Evolutionary conservation across 495 filamentous ascomycete genomes (phyloP).

Genomic region (Penicillium psychrofluorescens): DNA sequence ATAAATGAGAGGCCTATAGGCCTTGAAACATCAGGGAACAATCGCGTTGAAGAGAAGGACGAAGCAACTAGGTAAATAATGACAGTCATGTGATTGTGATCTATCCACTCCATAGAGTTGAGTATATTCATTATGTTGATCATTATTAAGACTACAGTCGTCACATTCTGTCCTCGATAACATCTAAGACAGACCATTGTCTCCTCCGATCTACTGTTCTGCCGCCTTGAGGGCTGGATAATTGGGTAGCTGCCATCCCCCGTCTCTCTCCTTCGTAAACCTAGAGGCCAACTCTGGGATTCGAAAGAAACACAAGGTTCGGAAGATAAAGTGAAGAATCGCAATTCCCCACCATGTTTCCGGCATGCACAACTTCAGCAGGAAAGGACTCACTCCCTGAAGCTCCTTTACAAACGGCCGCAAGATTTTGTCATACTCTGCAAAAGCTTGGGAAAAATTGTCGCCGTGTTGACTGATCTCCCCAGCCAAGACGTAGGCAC

Average conservation of each 20-base stretch:
- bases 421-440: constrained; percentile 17
- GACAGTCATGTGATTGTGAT: too few species aligned
- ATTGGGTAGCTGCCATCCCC: constrained; percentile 20
- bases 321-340: constrained; percentile 13
- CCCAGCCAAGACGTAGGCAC: constrained; percentile 48
- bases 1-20: too few species aligned
- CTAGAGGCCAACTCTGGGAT: constrained; percentile 14
- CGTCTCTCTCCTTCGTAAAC: constrained; percentile 11
- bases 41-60: too few species aligned
- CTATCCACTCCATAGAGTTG: too few species aligned
- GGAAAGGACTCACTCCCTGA: constrained; percentile 14
- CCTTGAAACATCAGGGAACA: too few species aligned
- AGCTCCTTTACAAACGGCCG: constrained; percentile 22
- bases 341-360: constrained; percentile 16
- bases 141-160: too few species aligned
- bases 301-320: constrained; percentile 11
- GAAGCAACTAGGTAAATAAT: too few species aligned
- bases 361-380: constrained; percentile 11
- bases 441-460: constrained; percentile 17
- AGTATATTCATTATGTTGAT: too few species aligned
- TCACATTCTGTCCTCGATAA: too few species aligned
- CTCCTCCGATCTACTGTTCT: too few species aligned
- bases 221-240: constrained; percentile 5
- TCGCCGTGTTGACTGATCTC: constrained; percentile 28
- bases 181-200: too few species aligned